phyloP scores from a whole-genome alignment of 805 yeast species.

The Naumovozyma dairenensis region DNA sequence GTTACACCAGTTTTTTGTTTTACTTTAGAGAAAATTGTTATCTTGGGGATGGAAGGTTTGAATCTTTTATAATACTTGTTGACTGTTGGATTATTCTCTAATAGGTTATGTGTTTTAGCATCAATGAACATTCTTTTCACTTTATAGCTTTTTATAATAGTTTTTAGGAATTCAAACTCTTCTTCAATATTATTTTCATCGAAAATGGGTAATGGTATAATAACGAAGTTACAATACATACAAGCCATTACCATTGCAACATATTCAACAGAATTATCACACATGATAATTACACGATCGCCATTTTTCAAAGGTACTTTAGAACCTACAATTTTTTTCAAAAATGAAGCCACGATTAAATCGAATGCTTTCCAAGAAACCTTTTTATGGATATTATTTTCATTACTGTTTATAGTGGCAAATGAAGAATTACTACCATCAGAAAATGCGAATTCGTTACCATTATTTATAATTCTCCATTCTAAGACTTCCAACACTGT shows the following conservation, averaged over 20 bases:
- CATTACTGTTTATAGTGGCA: conserved; percentile 20
- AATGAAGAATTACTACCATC: conserved; percentile 28
- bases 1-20: conserved; percentile 19
- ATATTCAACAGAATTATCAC: conserved; percentile 80
- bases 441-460: conserved; percentile 72
- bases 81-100: conserved; percentile 18
- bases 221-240: conserved; percentile 52
- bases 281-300: conserved; percentile 68
- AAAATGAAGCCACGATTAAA: conserved; percentile 61
- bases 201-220: conserved; percentile 67
- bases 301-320: conserved; percentile 60
- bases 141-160: conserved; percentile 59
- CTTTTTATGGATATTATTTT: conserved; percentile 40
- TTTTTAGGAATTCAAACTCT: conserved; percentile 58
- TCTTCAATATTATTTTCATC: conserved; percentile 59
- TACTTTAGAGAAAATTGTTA: conserved; percentile 25
- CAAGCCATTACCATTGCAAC: conserved; percentile 80
- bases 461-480: conserved; percentile 63
- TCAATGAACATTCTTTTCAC: conserved; percentile 69
- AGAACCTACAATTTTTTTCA: conserved; percentile 54
- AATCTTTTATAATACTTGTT: conserved; percentile 19
- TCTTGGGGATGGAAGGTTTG: conserved; percentile 21
- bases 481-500: conserved; percentile 65
- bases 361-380: conserved; percentile 80
- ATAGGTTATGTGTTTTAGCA: conserved; percentile 19